A percentile compares a stretch with the other conserved stretches of the same genome.
Evolutionary conservation across 2,329 filamentous ascomycete genomes (phyloP).

Genomic region (Penicillium sp.): DNA sequence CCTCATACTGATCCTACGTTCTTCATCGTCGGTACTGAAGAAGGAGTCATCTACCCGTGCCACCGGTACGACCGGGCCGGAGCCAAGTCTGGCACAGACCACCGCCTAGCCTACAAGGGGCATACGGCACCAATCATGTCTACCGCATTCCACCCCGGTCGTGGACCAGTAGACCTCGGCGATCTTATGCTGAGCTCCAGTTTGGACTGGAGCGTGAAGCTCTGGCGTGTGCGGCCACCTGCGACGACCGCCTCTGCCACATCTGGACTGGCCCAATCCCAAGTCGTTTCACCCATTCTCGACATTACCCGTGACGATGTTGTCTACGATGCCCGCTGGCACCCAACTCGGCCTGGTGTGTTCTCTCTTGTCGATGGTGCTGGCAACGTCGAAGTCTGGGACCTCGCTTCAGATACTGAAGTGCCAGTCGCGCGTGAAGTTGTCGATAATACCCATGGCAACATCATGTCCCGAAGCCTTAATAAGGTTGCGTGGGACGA

Average conservation of each 20-base stretch:
- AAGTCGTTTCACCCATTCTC: slow-evolving; percentile 68
- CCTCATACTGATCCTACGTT: slow-evolving; percentile 94
- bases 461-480: slow-evolving; percentile 76
- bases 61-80: slow-evolving; percentile 96
- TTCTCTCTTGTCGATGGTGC: slow-evolving; percentile 94
- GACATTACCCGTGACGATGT: slow-evolving; percentile 94
- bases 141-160: slow-evolving; percentile 88
- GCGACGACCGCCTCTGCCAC: slow-evolving; percentile 41
- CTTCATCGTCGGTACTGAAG: slow-evolving; percentile 94
- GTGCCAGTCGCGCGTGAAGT: slow-evolving; percentile 70
- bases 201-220: slow-evolving; percentile 93
- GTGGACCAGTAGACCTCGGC: slow-evolving; percentile 88
- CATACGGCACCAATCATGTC: slow-evolving; percentile 95
- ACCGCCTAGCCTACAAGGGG: slow-evolving; percentile 80
- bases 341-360: slow-evolving; percentile 86
- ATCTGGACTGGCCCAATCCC: slow-evolving; percentile 39
- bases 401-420: slow-evolving; percentile 87
- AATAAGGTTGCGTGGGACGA: slow-evolving; percentile 96
- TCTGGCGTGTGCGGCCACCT: slow-evolving; percentile 79
- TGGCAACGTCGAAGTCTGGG: slow-evolving; percentile 91
- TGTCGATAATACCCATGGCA: slow-evolving; percentile 56
- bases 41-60: slow-evolving; percentile 93
- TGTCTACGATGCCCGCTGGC: slow-evolving; percentile 95
- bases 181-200: slow-evolving; percentile 90
- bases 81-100: slow-evolving; percentile 92